Conservation (phyloP, 495 filamentous ascomycete genomes). For the Aspergillus incahuasiensis region DNA sequence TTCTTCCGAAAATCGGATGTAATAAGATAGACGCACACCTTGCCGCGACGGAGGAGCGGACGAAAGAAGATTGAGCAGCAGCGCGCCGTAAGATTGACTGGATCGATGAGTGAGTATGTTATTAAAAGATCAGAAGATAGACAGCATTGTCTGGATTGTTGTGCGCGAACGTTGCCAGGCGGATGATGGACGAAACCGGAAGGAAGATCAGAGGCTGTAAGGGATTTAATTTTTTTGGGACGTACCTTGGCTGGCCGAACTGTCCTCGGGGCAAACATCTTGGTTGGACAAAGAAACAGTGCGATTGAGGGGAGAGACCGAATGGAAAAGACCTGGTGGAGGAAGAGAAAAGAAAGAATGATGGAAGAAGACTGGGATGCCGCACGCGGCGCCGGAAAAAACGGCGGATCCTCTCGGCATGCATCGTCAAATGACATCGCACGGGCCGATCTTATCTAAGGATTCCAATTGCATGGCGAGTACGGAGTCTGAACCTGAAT, state of each 20-base stretch:
- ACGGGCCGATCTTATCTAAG: conserved; percentile 43
- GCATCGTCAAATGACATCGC: conserved; percentile 7
- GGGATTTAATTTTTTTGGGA: not conserved
- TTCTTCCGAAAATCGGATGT: not conserved
- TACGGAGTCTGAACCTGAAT: no score
- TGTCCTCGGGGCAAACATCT: conserved; percentile 31
- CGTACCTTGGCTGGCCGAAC: conserved; percentile 34
- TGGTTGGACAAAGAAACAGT: conserved; percentile 10
- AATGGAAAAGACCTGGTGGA: not conserved
- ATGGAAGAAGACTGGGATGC: conserved; percentile 11
- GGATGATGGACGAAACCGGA: conserved; percentile 11
- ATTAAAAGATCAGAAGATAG: not conserved
- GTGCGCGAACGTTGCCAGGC: conserved; percentile 6
- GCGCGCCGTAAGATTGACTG: conserved; percentile 43
- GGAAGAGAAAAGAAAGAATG: conserved; percentile 10
- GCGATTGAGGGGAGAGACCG: conserved; percentile 10
- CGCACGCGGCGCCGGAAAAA: conserved; percentile 35
- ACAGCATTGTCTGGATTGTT: no score
- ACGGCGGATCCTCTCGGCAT: conserved; percentile 44
- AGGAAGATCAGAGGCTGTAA: not conserved
- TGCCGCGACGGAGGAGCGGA: conserved; percentile 32
- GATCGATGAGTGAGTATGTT: not conserved
- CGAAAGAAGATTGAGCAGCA: conserved; percentile 32
- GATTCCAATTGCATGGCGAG: not conserved
- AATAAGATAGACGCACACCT: conserved; percentile 35